Percentiles rank a stretch among this genome's conserved stretches.
Conservation (phyloP, 2,329 filamentous ascomycete genomes). For the Didymella sp. region DNA sequence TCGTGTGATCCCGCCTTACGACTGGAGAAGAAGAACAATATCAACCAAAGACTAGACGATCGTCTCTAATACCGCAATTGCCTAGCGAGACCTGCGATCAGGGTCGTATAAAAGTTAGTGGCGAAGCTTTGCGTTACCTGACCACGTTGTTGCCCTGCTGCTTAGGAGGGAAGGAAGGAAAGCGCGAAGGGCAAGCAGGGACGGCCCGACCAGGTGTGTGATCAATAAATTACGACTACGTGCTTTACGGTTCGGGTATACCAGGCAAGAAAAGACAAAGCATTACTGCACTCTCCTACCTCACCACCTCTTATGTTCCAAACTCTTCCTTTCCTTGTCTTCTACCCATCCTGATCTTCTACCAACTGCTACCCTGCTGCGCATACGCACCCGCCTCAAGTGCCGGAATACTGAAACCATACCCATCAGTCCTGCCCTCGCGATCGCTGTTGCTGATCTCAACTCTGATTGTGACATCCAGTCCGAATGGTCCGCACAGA, state of each 20-base stretch:
- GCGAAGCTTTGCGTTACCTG: too few relatives aligned
- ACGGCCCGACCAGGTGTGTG: not conserved
- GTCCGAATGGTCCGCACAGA: constrained; percentile 53
- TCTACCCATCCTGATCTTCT: not conserved
- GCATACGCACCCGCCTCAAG: constrained; percentile 35
- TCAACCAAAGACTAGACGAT: too few relatives aligned
- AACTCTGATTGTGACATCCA: constrained; percentile 58
- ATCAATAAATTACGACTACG: not conserved
- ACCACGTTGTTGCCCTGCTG: too few relatives aligned
- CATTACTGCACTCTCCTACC: not conserved
- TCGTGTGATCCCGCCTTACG: too few relatives aligned
- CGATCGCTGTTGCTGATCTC: constrained; percentile 55
- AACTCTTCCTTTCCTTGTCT: not conserved
- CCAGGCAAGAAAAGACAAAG: not conserved
- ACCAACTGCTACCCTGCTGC: constrained; percentile 29
- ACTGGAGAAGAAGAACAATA: too few relatives aligned
- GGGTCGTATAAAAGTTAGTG: too few relatives aligned
- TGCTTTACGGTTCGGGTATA: not conserved
- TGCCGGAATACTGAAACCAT: constrained; percentile 58
- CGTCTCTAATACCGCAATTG: too few relatives aligned
- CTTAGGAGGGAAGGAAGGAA: too few relatives aligned
- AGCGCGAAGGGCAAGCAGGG: too few relatives aligned
- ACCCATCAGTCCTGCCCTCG: constrained; percentile 57
- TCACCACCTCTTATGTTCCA: not conserved
- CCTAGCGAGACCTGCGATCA: too few relatives aligned